Evolutionary conservation across 345 rosid species (phyloP).

Genomic region (Schrenkiella parvula): DNA sequence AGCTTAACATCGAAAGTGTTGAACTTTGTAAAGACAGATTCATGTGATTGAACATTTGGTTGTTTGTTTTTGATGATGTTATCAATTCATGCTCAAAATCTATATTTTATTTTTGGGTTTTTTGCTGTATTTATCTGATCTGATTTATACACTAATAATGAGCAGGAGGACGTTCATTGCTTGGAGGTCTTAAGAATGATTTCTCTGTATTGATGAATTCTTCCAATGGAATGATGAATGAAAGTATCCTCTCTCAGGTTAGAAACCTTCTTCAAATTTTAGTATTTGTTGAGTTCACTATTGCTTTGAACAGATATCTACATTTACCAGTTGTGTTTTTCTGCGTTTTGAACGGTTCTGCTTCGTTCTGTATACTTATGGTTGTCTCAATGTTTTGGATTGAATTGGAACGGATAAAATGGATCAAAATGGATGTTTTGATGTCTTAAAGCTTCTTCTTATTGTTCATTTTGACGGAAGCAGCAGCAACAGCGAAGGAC

Average conservation of each 20-base stretch:
- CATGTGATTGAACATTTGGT: background rate
- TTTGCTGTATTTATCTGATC: background rate
- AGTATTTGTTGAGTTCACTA: background rate
- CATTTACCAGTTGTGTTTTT: background rate
- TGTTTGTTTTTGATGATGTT: background rate
- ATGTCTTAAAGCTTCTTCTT: background rate
- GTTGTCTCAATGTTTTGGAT: background rate
- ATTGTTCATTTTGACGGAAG: background rate
- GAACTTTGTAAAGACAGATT: background rate
- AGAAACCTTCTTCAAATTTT: conserved; percentile 2
- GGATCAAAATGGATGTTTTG: background rate
- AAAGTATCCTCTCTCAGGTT: conserved; percentile 45
- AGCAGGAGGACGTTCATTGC: conserved; percentile 41
- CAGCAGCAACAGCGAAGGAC: conserved; percentile 62
- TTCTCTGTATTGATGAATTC: conserved; percentile 32
- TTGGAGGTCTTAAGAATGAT: conserved; percentile 45
- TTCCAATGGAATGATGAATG: conserved; percentile 32
- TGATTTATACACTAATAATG: background rate
- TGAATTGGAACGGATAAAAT: background rate
- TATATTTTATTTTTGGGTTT: background rate
- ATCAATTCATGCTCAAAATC: background rate
- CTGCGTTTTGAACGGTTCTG: background rate
- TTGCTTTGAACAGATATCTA: background rate
- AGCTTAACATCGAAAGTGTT: background rate
- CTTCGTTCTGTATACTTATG: background rate